Evolutionary conservation across 73 alveolate species (phyloP).

Genomic region (Blepharisma stoltei): DNA sequence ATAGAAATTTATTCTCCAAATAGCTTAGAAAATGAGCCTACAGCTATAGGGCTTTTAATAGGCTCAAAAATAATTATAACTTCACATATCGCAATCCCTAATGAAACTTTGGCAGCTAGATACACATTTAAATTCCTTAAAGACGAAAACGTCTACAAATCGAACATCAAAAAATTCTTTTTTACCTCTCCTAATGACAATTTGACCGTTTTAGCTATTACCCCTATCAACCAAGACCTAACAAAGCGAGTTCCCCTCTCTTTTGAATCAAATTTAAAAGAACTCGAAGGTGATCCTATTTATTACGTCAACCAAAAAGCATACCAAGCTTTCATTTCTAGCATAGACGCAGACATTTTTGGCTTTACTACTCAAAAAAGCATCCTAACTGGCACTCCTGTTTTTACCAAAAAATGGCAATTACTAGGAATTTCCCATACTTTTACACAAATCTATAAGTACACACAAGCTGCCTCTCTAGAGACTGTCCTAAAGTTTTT

Average conservation of each 20-base stretch:
- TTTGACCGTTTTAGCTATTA: neutral
- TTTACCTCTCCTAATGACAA: neutral
- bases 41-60: neutral
- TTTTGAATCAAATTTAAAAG: neutral
- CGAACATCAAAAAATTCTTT: neutral
- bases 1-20: neutral
- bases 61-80: neutral
- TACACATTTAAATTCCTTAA: neutral
- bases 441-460: neutral
- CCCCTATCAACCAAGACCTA: neutral
- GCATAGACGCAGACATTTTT: neutral
- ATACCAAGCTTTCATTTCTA: neutral
- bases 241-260: neutral
- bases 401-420: neutral
- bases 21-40: neutral
- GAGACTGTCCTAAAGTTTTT: neutral
- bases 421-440: neutral
- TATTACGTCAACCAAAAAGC: neutral
- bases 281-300: neutral
- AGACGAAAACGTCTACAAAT: neutral
- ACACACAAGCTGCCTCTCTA: neutral
- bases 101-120: neutral
- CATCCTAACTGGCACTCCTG: neutral
- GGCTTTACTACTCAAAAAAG: neutral
- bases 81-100: constrained; percentile 3